These are phyloP conservation scores for Chiua sp. DNA, from an alignment of 1,284 basidiomycete species.

Conservation along the genomic window DNA sequence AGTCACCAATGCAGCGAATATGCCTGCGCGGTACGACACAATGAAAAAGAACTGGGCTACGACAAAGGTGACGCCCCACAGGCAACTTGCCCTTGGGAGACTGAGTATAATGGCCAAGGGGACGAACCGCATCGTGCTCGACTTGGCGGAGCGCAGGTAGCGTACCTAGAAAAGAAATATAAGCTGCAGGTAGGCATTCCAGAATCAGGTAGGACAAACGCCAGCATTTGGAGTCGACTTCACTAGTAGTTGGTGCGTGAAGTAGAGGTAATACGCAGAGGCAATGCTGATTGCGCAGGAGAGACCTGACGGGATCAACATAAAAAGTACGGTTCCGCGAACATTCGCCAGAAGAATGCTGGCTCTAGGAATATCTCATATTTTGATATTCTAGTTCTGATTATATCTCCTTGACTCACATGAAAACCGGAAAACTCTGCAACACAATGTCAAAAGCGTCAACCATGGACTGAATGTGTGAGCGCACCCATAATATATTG, in stretches of 20 bases:
- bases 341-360: constrained; percentile 31
- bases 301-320: constrained; percentile 29
- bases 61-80: constrained; percentile 34
- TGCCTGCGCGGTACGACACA: constrained; percentile 13
- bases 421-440: constrained; percentile 31
- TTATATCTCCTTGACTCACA: constrained; percentile 35
- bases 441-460: constrained; percentile 18
- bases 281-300: constrained; percentile 30
- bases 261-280: constrained; percentile 35
- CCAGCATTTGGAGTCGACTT: constrained; percentile 29
- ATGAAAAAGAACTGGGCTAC: constrained; percentile 29
- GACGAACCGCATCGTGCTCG: constrained; percentile 25
- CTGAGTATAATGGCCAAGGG: constrained; percentile 32
- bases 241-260: constrained; percentile 27
- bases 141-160: constrained; percentile 31
- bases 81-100: constrained; percentile 30
- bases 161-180: constrained; percentile 23
- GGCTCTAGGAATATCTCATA: constrained; percentile 15
- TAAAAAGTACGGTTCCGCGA: constrained; percentile 24
- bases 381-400: background rate
- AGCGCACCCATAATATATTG: constrained; percentile 33
- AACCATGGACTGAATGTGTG: background rate
- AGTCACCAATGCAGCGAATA: constrained; percentile 16
- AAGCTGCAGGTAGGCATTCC: background rate
- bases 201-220: constrained; percentile 18